phyloP scores from a whole-genome alignment of 31 red algal genomes.

The Asparagopsis taxiformis region DNA sequence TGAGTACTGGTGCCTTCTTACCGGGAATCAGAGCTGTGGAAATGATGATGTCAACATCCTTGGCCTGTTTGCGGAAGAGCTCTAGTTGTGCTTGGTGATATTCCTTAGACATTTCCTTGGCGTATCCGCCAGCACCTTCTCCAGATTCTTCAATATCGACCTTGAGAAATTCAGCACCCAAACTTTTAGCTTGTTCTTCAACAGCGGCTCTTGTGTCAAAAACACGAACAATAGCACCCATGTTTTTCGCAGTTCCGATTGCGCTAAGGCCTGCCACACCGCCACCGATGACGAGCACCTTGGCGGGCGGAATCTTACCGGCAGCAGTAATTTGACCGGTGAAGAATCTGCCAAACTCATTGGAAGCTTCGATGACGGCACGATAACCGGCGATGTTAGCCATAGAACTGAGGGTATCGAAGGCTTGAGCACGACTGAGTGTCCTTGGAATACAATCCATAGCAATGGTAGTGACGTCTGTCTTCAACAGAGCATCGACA shows the following conservation, averaged over 20 bases:
- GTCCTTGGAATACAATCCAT: slow-evolving; percentile 73
- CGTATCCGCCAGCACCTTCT: slow-evolving; percentile 70
- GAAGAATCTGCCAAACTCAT: slow-evolving; percentile 65
- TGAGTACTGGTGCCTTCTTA: slow-evolving; percentile 62
- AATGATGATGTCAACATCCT: slow-evolving; percentile 68
- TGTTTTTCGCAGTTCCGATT: slow-evolving; percentile 47
- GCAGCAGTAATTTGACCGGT: slow-evolving; percentile 81
- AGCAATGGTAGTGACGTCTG: slow-evolving; percentile 36
- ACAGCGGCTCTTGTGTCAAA: slow-evolving; percentile 77
- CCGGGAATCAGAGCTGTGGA: slow-evolving; percentile 79
- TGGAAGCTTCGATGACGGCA: slow-evolving; percentile 70
- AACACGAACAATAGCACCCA: slow-evolving; percentile 63
- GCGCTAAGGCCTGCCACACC: slow-evolving; percentile 75
- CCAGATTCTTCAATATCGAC: slow-evolving; percentile 65
- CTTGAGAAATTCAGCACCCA: slow-evolving; percentile 77
- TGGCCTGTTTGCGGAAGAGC: slow-evolving; percentile 41
- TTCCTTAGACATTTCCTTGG: slow-evolving; percentile 78
- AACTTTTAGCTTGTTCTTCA: slow-evolving; percentile 70
- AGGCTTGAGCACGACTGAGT: slow-evolving; percentile 63
- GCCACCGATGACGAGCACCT: slow-evolving; percentile 70
- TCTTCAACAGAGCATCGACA: slow-evolving; percentile 33
- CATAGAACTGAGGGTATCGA: slow-evolving; percentile 71
- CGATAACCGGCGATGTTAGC: slow-evolving; percentile 78
- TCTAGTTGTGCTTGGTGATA: slow-evolving; percentile 61
- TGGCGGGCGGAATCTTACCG: slow-evolving; percentile 72